A percentile compares a stretch with the other conserved stretches of the same genome.
Conservation (phyloP, 805 yeast genomes). For the Candida vartiovaarae region DNA sequence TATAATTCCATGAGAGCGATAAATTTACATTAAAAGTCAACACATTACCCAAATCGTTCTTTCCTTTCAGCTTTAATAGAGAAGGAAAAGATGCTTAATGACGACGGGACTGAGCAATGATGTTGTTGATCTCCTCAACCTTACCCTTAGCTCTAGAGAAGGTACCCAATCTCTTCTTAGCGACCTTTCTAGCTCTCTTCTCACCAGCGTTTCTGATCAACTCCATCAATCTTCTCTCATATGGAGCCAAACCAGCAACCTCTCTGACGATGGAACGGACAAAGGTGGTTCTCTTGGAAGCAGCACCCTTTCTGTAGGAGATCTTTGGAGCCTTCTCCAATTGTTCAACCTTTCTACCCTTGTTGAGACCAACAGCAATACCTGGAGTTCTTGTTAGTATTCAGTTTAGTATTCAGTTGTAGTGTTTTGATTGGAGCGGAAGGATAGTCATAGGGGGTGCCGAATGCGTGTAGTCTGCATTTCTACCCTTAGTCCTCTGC, state of each 20-base stretch:
- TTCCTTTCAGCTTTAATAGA: not conserved
- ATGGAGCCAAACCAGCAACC: slow-evolving; percentile 98
- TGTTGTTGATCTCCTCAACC: slow-evolving; percentile 96
- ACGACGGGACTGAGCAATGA: slow-evolving; percentile 96
- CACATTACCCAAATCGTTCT: slow-evolving; percentile 7
- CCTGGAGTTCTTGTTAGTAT: slow-evolving; percentile 43
- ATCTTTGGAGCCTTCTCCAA: slow-evolving; percentile 81
- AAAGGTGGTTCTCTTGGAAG: slow-evolving; percentile 91
- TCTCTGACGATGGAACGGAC: slow-evolving; percentile 95
- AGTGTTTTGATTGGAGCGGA: not conserved
- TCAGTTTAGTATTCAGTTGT: not conserved
- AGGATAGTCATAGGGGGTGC: not conserved
- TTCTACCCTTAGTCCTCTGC: too few relatives aligned
- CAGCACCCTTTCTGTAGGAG: slow-evolving; percentile 94
- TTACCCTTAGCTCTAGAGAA: slow-evolving; percentile 99
- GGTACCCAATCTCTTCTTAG: slow-evolving; percentile 99
- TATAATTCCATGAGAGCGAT: slow-evolving; percentile 10
- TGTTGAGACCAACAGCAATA: slow-evolving; percentile 98
- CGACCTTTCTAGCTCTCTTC: slow-evolving; percentile 99
- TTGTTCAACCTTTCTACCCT: slow-evolving; percentile 94
- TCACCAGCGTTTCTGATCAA: slow-evolving; percentile 99
- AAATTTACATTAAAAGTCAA: slow-evolving; percentile 18
- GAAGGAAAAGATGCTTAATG: slow-evolving; percentile 40
- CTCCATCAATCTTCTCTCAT: slow-evolving; percentile 99
- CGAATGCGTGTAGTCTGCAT: too few relatives aligned